Evolutionary conservation across 2,329 filamentous ascomycete genomes (phyloP), one percentile per base, ranked within the genome.

Genomic region (Hymenoscyphus repandus): DNA sequence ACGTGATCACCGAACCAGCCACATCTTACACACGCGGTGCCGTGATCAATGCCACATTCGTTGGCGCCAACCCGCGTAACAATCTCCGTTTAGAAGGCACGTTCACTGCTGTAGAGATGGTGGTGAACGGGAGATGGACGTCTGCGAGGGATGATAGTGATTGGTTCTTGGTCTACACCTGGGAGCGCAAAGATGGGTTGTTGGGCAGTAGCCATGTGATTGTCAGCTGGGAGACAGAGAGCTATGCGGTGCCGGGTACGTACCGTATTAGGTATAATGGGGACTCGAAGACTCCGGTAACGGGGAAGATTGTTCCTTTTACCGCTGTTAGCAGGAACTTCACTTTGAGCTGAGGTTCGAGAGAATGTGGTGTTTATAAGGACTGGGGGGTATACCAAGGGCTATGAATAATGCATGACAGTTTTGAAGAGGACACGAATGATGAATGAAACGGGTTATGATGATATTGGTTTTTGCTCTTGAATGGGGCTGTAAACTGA

Each of bases 21-120:
- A 62, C 75, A 10, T 70, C 72, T 1, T 90, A 88, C 64, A 56
- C 68, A 1, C 70, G 77, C 7, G 88, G 89, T 3, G 75, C 79
- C 31, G 72, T 73, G 3, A 80, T 91, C 44, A 77, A 72, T 13
- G 85, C 78, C 0, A 82, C 76, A 0, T 96, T 96, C 67, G 80
- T 92, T 2, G 92, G 85, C 13, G 91, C 91, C 1, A 96, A 96
- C 62, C 92, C 92, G 13, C 80, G 92, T 30, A 96, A 96, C 67
- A 87, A 96, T 57, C 79, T 96, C 30, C 80, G 83, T 1, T 80
- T 89, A 1, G 91, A 88, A 62, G 77, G 75, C 2, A 95, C 90
- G 0, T 96, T 83, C 67, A 85, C 85, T 0, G 80, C 86, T 0
- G 78, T 96, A 0, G 90, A 96, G 72, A 74, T 74, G 62, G 74